Evolutionary conservation across 1,284 basidiomycete genomes (phyloP).

Genomic region (Malassezia arunalokei): DNA sequence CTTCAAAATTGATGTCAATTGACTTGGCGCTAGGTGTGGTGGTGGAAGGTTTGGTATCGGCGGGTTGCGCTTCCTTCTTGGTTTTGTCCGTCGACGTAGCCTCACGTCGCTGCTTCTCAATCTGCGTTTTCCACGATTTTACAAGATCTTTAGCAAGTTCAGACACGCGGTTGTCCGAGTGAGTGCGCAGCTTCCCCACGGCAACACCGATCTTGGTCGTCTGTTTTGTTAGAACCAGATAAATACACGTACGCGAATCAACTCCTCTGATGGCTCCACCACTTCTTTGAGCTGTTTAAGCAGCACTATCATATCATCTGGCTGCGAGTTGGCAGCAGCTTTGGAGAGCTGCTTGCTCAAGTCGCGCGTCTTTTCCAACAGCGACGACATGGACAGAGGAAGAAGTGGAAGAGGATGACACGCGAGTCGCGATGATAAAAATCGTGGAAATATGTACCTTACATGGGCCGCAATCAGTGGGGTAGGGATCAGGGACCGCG

Average conservation of each 20-base stretch:
- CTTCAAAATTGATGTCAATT: conserved; percentile 34
- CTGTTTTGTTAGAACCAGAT: conserved; percentile 6
- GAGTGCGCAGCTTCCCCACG: conserved; percentile 74
- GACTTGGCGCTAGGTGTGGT: conserved; percentile 8
- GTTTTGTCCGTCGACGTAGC: conserved; percentile 49
- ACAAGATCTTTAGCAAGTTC: conserved; percentile 85
- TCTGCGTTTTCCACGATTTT: conserved; percentile 47
- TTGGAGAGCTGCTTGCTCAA: conserved; percentile 31
- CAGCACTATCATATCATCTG: conserved; percentile 61
- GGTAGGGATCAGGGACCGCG: too few species aligned
- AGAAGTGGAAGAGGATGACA: background rate
- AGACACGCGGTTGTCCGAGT: conserved; percentile 61
- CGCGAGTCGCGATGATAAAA: background rate
- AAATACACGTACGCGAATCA: conserved; percentile 56
- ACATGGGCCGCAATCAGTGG: background rate
- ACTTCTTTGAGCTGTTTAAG: conserved; percentile 65
- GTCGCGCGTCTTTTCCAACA: conserved; percentile 25
- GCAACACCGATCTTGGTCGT: conserved; percentile 63
- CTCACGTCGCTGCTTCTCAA: conserved; percentile 32
- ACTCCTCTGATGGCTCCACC: conserved; percentile 68
- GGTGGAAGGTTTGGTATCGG: background rate
- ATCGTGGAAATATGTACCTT: conserved; percentile 9
- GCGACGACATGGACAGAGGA: conserved; percentile 6
- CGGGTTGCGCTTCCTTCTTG: conserved; percentile 16
- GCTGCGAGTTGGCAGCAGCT: conserved; percentile 17